Base-by-base conservation (phyloP, 345 rosid species). In the Microthlaspi erraticum region DNA sequence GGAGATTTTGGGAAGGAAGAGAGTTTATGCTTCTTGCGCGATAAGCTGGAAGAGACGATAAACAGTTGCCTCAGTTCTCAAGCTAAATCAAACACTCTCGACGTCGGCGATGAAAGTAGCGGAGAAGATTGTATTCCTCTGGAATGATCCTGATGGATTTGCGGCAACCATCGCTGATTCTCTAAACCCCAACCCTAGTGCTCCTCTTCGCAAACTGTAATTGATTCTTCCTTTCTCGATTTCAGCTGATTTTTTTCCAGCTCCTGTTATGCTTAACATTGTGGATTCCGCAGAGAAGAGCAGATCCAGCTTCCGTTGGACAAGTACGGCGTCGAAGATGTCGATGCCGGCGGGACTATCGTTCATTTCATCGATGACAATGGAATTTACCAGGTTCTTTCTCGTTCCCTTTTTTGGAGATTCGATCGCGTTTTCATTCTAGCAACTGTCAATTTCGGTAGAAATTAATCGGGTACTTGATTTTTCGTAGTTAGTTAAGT, bases 381-480 rank as follows among this genome's bases (percentile, higher is more conserved):
- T 55, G 91, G 80, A 53, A 68, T 72, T 70, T 79, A 70, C 73
- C 84, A 82, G 98, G 98, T 88, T 71, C 54, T 43, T 14, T 8
- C 4, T 61, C 37, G 6, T 17, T 36, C 19, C 41, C 23, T 7
- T 32, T 36, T 51, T 49, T 7, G 3, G 33, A 19, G 33, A 19
- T 20, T 59, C 8, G 5, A 11, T 53, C 18, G 43, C 6, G 31
- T 18, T 52, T 31, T 54, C 0, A 9, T 10, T 66, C 52, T 49
- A 1, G 60, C 31, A 32, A 46, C 11, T 65, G 9, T 38, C 5
- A 11, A 50, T 18, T 70, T n/a, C n/a, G 8, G 10, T 46, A 34
- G 37, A 5, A 6, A 36, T 34, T 8, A 13, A 18, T 23, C 2
- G 61, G 19, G 17, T n/a, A 53, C 11, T 33, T 31, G 19, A 8